Conservation (phyloP, 2,329 filamentous ascomycete species). For the Calonectria pteridis region DNA sequence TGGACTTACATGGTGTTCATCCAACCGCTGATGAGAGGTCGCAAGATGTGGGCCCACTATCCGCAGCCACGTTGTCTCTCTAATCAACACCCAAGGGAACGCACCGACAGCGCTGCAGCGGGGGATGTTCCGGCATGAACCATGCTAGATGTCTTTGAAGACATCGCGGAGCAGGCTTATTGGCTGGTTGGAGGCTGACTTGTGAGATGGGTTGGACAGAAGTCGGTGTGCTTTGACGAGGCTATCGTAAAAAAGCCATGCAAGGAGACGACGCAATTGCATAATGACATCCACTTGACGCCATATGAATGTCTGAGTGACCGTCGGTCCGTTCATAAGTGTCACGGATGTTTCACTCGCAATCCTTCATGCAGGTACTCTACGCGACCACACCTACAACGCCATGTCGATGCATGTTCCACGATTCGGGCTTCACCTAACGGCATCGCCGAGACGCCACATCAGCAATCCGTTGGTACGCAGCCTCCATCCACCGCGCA, state of each 20-base stretch:
- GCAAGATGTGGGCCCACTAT: not conserved
- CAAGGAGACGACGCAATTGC: not conserved
- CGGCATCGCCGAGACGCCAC: slow-evolving; percentile 9
- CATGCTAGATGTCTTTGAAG: not conserved
- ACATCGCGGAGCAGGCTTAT: not conserved
- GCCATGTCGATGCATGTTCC: not conserved
- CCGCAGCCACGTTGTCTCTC: not conserved
- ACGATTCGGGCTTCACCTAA: slow-evolving; percentile 2
- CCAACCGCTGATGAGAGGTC: not conserved
- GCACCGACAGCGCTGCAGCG: not conserved
- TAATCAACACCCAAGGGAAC: not conserved
- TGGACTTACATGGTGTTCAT: not conserved
- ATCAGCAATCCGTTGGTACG: not conserved
- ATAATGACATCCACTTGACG: not conserved
- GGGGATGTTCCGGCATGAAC: not conserved
- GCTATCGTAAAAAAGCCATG: not conserved
- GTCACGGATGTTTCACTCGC: not conserved
- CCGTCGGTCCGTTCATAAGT: not conserved
- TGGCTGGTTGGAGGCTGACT: not conserved
- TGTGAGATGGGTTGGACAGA: not conserved
- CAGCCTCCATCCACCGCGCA: not conserved
- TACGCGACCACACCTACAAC: not conserved
- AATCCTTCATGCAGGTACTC: not conserved
- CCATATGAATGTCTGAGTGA: not conserved
- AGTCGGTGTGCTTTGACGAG: slow-evolving; percentile 3